Evolutionary conservation across 2,329 filamentous ascomycete genomes (phyloP).

Genomic region (Diaporthe citri): DNA sequence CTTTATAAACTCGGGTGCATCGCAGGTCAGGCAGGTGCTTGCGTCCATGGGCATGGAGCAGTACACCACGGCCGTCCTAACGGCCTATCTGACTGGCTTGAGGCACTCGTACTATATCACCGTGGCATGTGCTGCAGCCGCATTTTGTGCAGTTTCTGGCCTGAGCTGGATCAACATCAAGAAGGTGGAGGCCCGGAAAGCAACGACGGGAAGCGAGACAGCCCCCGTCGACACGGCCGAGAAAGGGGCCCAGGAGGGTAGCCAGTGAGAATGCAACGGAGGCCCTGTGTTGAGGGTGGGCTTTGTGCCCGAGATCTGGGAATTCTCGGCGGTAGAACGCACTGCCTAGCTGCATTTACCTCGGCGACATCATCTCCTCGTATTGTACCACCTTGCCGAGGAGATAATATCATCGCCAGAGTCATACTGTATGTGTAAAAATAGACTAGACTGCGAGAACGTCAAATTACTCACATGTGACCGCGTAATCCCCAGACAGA

Average conservation of each 20-base stretch:
- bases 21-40: slow-evolving; percentile 61
- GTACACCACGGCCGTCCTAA: slow-evolving; percentile 57
- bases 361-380: not conserved
- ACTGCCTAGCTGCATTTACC: too few species aligned
- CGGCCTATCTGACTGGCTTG: slow-evolving; percentile 63
- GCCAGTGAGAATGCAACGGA: not conserved
- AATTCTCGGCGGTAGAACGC: not conserved
- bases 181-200: slow-evolving; percentile 46
- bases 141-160: slow-evolving; percentile 58
- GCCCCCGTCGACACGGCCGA: not conserved
- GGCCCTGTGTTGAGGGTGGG: not conserved
- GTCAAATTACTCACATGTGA: not conserved
- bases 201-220: slow-evolving; percentile 25
- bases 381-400: not conserved
- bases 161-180: slow-evolving; percentile 68
- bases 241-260: not conserved
- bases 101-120: slow-evolving; percentile 66
- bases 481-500: not conserved
- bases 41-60: slow-evolving; percentile 55
- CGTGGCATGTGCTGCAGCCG: slow-evolving; percentile 59
- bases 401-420: not conserved
- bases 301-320: not conserved
- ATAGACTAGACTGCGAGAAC: not conserved
- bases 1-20: slow-evolving; percentile 44
- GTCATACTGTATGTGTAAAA: not conserved